phyloP scores from a whole-genome alignment of 148 eudicot species.

The Nyssa sinensis region DNA sequence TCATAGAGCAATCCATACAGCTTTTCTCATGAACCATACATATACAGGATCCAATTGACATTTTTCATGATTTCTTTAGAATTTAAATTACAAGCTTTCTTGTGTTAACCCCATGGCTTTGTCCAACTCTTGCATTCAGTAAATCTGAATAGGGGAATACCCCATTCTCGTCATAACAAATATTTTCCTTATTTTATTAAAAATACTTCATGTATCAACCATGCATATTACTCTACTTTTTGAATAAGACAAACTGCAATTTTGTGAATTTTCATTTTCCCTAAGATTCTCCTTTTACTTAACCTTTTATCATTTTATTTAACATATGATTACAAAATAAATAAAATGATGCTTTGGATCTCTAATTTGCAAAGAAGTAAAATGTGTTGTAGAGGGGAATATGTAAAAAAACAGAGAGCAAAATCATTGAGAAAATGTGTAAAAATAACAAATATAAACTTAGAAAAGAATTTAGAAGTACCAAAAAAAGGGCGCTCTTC shows the following conservation, averaged over 20 bases:
- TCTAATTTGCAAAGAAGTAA: background rate
- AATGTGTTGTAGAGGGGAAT: too few relatives aligned
- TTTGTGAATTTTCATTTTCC: background rate
- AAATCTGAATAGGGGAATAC: background rate
- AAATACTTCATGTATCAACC: background rate
- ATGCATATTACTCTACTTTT: slow-evolving; percentile 5
- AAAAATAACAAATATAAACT: background rate
- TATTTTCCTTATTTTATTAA: too few relatives aligned
- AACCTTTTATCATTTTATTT: background rate
- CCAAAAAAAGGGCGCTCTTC: background rate
- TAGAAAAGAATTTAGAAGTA: background rate
- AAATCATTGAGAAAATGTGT: background rate
- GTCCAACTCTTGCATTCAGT: background rate
- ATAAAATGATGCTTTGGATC: background rate
- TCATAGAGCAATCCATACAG: background rate
- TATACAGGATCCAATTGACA: background rate
- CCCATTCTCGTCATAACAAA: background rate
- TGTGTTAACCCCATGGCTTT: background rate
- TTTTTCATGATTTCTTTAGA: background rate
- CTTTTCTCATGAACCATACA: too few relatives aligned
- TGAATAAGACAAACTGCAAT: background rate
- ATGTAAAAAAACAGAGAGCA: too few relatives aligned
- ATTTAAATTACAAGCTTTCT: too few relatives aligned
- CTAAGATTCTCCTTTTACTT: background rate
- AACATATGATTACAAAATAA: too few relatives aligned